Percentiles rank a stretch among this genome's conserved stretches.
phyloP scores from a whole-genome alignment of 768 basidiomycete genomes.

The Lactifluus subvellereus region DNA sequence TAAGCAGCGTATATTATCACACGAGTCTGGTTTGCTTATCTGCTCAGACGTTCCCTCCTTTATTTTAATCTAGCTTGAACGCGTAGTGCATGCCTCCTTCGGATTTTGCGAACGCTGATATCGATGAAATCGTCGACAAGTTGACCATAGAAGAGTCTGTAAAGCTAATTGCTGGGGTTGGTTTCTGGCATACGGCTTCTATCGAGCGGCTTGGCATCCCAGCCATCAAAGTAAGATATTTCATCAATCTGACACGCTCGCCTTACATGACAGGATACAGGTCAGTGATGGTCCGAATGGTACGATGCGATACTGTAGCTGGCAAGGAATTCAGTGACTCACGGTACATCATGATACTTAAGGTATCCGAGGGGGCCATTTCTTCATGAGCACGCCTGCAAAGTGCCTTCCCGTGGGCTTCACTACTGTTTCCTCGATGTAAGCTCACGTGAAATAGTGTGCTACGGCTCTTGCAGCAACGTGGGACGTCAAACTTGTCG shows the following conservation, averaged over 20 bases:
- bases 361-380: constrained; percentile 64
- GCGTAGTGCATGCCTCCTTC: constrained; percentile 52
- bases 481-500: constrained; percentile 60
- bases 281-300: constrained; percentile 82
- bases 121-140: constrained; percentile 56
- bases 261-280: constrained; percentile 29
- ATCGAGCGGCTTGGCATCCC: constrained; percentile 65
- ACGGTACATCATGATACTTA: not conserved
- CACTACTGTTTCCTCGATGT: not conserved
- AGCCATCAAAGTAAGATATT: constrained; percentile 51
- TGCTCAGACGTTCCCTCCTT: not conserved
- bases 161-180: constrained; percentile 62
- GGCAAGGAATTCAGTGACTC: not conserved
- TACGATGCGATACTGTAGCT: constrained; percentile 26
- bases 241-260: not conserved
- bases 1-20: not conserved
- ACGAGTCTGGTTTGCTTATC: not conserved
- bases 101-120: constrained; percentile 58
- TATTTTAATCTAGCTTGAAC: not conserved
- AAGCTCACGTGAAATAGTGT: constrained; percentile 30
- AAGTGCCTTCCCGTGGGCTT: constrained; percentile 63
- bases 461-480: constrained; percentile 67
- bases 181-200: constrained; percentile 70
- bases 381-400: constrained; percentile 77
- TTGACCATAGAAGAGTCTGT: constrained; percentile 74